Base-by-base conservation (phyloP, 306 rosid species). In the Alnus rubra region DNA sequence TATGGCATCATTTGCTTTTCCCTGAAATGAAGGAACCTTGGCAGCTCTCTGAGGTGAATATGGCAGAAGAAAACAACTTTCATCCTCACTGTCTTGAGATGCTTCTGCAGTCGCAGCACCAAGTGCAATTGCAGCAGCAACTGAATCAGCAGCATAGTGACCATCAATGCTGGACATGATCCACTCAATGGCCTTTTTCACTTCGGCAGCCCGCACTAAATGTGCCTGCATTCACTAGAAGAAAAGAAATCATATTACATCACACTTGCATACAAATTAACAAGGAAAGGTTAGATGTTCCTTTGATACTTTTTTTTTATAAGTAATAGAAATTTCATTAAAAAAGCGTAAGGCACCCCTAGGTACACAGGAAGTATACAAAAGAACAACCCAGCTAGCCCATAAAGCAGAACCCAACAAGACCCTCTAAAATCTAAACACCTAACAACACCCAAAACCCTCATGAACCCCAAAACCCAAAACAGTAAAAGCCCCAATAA, bases 171-270 rank as follows among this genome's bases (percentile, higher is more conserved):
- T 96, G 91, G 84, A 83, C 92, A 96, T 90, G 84, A 96, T 96
- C 99, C 97, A 93, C 82, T 93, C 99, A 31, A 91, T 91, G 80
- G 96, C 94, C 78, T 83, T 93, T 84, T 96, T 96, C 89, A 96
- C 97, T 88, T 96, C 97, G 81, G 98, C 93, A 78, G 99, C 96
- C 88, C 86, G 96, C 78, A 90, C 85, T 85, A 96, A 92, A 93
- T 96, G 99, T 84, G 94, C 98, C 99, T 96, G 99, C 98, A 93
- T 85, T 96, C 98, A 96, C 98, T 91, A 96, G 92, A 90, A 83
- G 86, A 85, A 83, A 85, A 91, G 84, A 84, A 79, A 88, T 91
- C 91, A 87, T 87, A 90, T 91, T 87, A 84, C 87, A 91, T 84
- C 90, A 82, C 90, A 81, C 65, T 52, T 52, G n/a, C 72, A 84